Evolutionary conservation across 208 protist genomes (phyloP).

Genomic region (Trypanosoma lewisi): DNA sequence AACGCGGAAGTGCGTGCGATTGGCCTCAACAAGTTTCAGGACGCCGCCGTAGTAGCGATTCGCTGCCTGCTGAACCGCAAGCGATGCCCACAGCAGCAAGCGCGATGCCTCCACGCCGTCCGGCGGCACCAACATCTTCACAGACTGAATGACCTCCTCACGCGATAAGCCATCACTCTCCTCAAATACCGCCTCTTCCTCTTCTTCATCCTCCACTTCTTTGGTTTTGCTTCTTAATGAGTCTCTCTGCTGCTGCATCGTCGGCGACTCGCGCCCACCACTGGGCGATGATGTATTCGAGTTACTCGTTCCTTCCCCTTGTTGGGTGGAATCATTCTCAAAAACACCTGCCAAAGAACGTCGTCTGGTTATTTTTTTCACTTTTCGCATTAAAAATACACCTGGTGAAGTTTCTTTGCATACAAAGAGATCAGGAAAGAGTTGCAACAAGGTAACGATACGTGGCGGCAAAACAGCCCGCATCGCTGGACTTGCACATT

Average conservation of each 20-base stretch:
- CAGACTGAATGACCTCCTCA: conserved; percentile 38
- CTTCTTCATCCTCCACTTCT: conserved; percentile 14
- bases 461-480: conserved; percentile 67
- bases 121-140: conserved; percentile 53
- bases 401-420: conserved; percentile 76
- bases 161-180: conserved; percentile 22
- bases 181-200: conserved; percentile 26
- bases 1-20: conserved; percentile 52
- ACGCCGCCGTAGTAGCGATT: conserved; percentile 66
- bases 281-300: background rate
- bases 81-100: conserved; percentile 72
- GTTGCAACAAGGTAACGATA: conserved; percentile 60
- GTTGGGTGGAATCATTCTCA: background rate
- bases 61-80: conserved; percentile 65
- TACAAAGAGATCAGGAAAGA: conserved; percentile 69
- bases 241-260: too few relatives aligned
- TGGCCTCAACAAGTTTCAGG: conserved; percentile 52
- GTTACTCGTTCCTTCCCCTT: background rate
- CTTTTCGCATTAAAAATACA: conserved; percentile 66
- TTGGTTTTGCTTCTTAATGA: background rate
- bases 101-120: conserved; percentile 59
- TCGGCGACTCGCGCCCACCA: too few relatives aligned
- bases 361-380: conserved; percentile 20
- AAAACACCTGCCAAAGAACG: conserved; percentile 5
- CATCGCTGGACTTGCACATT: conserved; percentile 79